phyloP scores from a whole-genome alignment of 2,329 filamentous ascomycete genomes.

The Colletotrichum cordylinicola region DNA sequence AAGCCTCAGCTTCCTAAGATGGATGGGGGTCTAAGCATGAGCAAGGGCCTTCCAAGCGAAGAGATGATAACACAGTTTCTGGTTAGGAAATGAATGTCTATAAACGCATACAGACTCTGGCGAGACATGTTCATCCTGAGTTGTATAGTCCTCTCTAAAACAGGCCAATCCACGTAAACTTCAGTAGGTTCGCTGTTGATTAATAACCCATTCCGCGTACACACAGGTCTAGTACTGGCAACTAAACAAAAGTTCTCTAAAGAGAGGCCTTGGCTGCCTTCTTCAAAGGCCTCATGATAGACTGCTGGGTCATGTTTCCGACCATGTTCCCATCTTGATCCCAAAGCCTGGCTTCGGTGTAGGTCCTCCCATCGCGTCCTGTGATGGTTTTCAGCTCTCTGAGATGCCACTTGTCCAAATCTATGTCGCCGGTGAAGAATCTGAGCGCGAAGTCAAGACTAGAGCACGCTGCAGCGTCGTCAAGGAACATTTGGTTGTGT shows the following conservation, averaged over 20 bases:
- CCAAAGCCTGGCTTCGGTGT: constrained; percentile 49
- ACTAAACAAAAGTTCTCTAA: background rate
- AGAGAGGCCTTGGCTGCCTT: background rate
- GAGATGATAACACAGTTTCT: background rate
- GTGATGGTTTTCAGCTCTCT: constrained; percentile 42
- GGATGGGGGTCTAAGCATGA: background rate
- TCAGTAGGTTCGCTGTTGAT: background rate
- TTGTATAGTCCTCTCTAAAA: background rate
- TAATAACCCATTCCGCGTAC: background rate
- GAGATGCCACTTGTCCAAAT: constrained; percentile 48
- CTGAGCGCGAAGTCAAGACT: constrained; percentile 57
- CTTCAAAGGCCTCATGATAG: constrained; percentile 33
- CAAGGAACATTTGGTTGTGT: constrained; percentile 46
- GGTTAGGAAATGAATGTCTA: background rate
- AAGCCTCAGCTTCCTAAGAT: background rate
- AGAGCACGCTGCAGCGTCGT: constrained; percentile 48
- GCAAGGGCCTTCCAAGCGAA: background rate
- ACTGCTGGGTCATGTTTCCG: constrained; percentile 55
- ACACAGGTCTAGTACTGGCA: background rate
- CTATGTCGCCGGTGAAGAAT: constrained; percentile 41
- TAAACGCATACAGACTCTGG: background rate
- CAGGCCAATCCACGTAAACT: background rate
- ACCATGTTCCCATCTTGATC: constrained; percentile 48
- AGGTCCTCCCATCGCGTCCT: constrained; percentile 47
- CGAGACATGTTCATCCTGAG: background rate